phyloP scores from a whole-genome alignment of 768 basidiomycete genomes.

The Amanita pallidorosea region DNA sequence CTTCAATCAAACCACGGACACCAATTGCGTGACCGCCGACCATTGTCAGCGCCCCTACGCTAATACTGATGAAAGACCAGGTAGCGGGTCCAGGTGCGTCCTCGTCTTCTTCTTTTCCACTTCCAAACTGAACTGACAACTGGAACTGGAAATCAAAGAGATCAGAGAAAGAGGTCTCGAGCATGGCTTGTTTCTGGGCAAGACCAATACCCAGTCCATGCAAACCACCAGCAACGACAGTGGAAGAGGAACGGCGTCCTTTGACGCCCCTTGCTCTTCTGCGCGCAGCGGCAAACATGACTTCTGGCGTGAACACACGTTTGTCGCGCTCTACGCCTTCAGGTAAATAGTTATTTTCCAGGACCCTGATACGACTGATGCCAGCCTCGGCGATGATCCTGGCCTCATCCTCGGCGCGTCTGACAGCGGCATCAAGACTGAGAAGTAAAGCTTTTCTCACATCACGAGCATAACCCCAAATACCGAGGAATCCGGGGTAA shows the following conservation, averaged over 20 bases:
- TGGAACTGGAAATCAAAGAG: constrained; percentile 81
- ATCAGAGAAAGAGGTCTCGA: constrained; percentile 74
- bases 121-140: constrained; percentile 61
- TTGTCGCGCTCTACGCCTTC: constrained; percentile 70
- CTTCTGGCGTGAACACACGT: constrained; percentile 91
- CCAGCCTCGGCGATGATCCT: constrained; percentile 52
- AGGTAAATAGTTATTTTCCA: constrained; percentile 74
- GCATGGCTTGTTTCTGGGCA: constrained; percentile 64
- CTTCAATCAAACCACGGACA: constrained; percentile 66
- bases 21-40: constrained; percentile 79
- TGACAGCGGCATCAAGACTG: constrained; percentile 73
- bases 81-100: constrained; percentile 42
- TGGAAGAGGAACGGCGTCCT: constrained; percentile 25
- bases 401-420: constrained; percentile 75
- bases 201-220: constrained; percentile 79
- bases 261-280: constrained; percentile 30
- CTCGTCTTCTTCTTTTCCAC: constrained; percentile 27
- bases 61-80: constrained; percentile 62
- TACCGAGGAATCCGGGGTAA: constrained; percentile 73
- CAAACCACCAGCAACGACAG: constrained; percentile 66
- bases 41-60: constrained; percentile 83
- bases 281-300: constrained; percentile 75
- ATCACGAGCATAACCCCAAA: constrained; percentile 81
- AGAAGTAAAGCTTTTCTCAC: constrained; percentile 69
- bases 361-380: constrained; percentile 51